Evolutionary conservation across 2,329 filamentous ascomycete genomes (phyloP), one percentile per base, ranked within the genome.

Genomic region (Teratosphaeria pseudoeucalypti): DNA sequence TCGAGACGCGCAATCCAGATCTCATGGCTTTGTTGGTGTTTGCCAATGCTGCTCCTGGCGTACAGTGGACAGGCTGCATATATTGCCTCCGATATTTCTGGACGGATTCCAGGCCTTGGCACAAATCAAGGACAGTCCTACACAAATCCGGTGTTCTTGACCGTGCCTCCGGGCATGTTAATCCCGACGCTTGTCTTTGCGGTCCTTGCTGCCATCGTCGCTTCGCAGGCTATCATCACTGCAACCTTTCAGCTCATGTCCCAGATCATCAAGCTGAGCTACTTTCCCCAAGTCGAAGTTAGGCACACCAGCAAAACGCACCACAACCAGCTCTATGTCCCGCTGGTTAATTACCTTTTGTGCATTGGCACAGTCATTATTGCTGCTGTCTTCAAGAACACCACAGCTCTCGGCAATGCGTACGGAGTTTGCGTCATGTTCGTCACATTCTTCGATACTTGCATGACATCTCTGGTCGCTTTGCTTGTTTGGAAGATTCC

Each of bases 191-290:
- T 92, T 32, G 78, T 91, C 2, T 74, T 90, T 55, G 86, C 87
- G 0, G 79, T 90, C 9, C 74, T 88, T 3, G 66, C 67, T 11
- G 86, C 87, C 29, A 83, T 91, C 65, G 87, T 92, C 11, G 88
- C 88, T 0, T 88, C 85, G 3, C 88, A 92, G 64, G 88, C 88
- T 10, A 86, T 91, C 75, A 90, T 91, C 56, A 91, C 88, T 0
- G 64, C 62, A 14, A 58, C 57, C 19, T 91, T 91, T 63, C 64
- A 81, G 73, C 74, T 83, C 1, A 74, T 88, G n/a, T 79, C 82
- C 1, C 87, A 90, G 72, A 81, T 90, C 62, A 90, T 90, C 85
- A 87, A 85, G 60, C 73, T 84, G 5, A 82, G 79, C 0, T 92
- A 91, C 70, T 90, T 89, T 63, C 89, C 89, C 0, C 87, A 90